A percentile compares a stretch with the other conserved stretches of the same genome.
These are phyloP conservation scores for Thymus mandschuricus DNA, from an alignment of 257 asterid species.

Conservation along the genomic window DNA sequence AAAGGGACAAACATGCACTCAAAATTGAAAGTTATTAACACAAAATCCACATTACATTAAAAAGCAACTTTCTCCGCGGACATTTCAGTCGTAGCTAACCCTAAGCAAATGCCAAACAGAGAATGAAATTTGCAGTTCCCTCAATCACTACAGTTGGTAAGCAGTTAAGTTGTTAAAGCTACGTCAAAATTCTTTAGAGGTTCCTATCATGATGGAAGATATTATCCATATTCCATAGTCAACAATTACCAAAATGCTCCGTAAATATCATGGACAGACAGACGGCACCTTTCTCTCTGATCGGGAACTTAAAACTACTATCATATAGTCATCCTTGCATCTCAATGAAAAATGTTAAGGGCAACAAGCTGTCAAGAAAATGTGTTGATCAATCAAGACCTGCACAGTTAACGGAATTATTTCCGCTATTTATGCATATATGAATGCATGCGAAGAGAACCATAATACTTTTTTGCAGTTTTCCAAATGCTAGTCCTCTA, in stretches of 20 bases:
- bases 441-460: not conserved
- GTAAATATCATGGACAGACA: not conserved
- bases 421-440: not conserved
- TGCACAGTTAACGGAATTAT: not conserved
- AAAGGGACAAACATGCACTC: not conserved
- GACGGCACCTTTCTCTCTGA: slow-evolving; percentile 5
- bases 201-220: not conserved
- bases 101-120: not conserved
- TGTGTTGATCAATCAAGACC: not conserved
- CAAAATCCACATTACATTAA: not conserved
- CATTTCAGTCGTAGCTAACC: not conserved
- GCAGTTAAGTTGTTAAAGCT: slow-evolving; percentile 7
- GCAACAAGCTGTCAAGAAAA: not conserved
- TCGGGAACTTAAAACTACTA: not conserved
- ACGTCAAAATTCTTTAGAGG: not conserved
- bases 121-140: not conserved
- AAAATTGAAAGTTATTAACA: not conserved
- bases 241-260: not conserved
- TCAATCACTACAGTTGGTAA: not conserved
- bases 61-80: not conserved
- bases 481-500: slow-evolving; percentile 12
- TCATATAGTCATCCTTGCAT: not conserved
- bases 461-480: not conserved
- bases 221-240: not conserved
- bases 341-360: too few species aligned